These are phyloP conservation scores for Coemansia sp. DNA, from an alignment of 192 early-diverging fungal species.

Conservation along the genomic window DNA sequence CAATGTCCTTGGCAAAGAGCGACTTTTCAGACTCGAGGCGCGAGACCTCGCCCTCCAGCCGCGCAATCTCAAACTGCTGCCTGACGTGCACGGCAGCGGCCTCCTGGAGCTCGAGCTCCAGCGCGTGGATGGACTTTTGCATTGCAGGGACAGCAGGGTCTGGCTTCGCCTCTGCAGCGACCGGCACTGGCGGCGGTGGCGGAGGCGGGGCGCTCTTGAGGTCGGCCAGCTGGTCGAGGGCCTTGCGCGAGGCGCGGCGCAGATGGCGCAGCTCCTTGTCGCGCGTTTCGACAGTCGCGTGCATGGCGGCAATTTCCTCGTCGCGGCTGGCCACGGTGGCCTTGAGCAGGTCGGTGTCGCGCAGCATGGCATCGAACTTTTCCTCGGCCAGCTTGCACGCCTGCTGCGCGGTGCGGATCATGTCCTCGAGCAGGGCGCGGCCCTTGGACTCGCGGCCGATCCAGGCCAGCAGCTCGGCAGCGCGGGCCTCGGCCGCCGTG, in stretches of 20 bases:
- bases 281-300: slow-evolving; percentile 37
- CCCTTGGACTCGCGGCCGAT: slow-evolving; percentile 59
- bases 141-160: slow-evolving; percentile 6
- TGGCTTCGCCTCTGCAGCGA: background rate
- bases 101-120: slow-evolving; percentile 48
- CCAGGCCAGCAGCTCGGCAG: slow-evolving; percentile 53
- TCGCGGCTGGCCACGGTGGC: slow-evolving; percentile 20
- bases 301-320: slow-evolving; percentile 25
- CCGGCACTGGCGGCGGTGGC: background rate
- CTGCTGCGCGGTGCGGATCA: slow-evolving; percentile 57
- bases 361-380: slow-evolving; percentile 32
- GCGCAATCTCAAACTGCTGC: slow-evolving; percentile 53
- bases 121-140: background rate
- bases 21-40: slow-evolving; percentile 48
- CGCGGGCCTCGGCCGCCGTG: slow-evolving; percentile 40
- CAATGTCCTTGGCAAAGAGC: slow-evolving; percentile 40
- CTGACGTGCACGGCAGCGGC: slow-evolving; percentile 51
- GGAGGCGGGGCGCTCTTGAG: slow-evolving; percentile 18
- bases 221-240: slow-evolving; percentile 52
- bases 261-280: slow-evolving; percentile 53
- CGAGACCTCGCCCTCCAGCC: slow-evolving; percentile 53
- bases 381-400: slow-evolving; percentile 54
- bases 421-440: slow-evolving; percentile 55
- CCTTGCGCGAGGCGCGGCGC: slow-evolving; percentile 55
- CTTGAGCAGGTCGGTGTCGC: slow-evolving; percentile 20